Percentiles rank a stretch among this genome's conserved stretches.
Evolutionary conservation across 169 alveolate species (phyloP).

Genomic region (Plasmodium inui): DNA sequence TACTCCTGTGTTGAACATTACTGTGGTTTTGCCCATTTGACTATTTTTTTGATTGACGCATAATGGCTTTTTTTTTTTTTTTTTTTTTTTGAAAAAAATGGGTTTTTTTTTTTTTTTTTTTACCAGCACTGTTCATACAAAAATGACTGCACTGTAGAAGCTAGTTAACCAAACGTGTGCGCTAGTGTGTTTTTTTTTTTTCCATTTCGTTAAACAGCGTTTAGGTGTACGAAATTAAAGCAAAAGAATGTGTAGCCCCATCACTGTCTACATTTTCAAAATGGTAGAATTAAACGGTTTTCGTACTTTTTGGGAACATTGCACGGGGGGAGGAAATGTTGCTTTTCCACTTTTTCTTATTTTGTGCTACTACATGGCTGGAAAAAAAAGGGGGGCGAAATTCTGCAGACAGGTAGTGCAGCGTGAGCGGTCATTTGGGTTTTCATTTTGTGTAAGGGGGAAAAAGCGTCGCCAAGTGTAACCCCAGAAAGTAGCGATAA

Average conservation of each 20-base stretch:
- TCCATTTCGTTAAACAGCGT: not conserved
- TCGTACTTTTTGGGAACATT: slow-evolving; percentile 3
- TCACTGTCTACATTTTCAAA: not conserved
- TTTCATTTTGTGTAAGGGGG: not conserved
- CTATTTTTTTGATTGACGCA: not conserved
- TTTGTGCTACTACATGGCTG: not conserved
- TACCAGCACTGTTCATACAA: slow-evolving; percentile 21
- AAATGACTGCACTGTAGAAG: not conserved
- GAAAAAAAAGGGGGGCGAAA: slow-evolving; percentile 1
- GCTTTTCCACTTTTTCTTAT: not conserved
- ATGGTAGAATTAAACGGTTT: slow-evolving; percentile 12
- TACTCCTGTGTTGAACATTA: slow-evolving; percentile 27
- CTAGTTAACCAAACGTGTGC: not conserved
- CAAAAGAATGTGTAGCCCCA: not conserved
- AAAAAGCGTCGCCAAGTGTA: not conserved
- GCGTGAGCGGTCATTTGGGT: not conserved
- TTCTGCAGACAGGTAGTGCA: not conserved
- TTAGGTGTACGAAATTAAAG: not conserved
- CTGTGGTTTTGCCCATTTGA: slow-evolving; percentile 16
- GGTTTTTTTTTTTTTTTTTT: slow-evolving; percentile 13
- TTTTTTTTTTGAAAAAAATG: not conserved
- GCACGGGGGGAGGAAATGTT: not conserved
- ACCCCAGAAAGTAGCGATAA: not conserved
- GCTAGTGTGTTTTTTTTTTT: slow-evolving; percentile 15
- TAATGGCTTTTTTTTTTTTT: slow-evolving; percentile 1